Evolutionary conservation across 2,329 filamentous ascomycete species (phyloP).

Genomic region (Talaromyces sp.): DNA sequence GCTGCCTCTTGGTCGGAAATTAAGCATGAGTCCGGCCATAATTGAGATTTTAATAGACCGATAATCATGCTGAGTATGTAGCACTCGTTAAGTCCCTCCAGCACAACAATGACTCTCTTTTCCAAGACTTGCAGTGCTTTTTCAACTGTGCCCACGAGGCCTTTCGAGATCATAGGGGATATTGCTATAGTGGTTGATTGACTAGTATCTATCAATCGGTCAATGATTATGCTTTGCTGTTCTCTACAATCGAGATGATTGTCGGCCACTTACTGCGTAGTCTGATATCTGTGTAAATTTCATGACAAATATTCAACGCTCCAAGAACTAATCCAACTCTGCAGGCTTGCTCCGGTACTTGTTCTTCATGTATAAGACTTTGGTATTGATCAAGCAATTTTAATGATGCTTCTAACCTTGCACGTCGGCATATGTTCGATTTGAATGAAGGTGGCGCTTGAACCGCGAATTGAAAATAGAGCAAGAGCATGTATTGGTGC

Average conservation of each 20-base stretch:
- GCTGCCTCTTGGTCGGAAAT: constrained; percentile 10
- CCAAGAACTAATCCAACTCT: not conserved
- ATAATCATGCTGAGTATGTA: constrained; percentile 12
- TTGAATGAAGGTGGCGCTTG: constrained; percentile 5
- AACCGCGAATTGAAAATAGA: constrained; percentile 7
- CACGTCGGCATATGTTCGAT: constrained; percentile 8
- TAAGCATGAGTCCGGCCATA: constrained; percentile 1
- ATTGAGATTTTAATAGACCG: constrained; percentile 3
- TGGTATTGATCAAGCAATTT: constrained; percentile 6
- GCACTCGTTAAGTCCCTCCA: constrained; percentile 3
- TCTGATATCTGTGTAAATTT: not conserved
- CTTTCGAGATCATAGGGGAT: not conserved
- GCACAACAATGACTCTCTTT: not conserved
- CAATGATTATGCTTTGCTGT: not conserved
- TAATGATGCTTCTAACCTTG: constrained; percentile 3
- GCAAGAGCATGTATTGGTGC: constrained; percentile 7
- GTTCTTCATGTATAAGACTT: constrained; percentile 7
- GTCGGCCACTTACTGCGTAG: not conserved
- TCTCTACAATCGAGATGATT: not conserved
- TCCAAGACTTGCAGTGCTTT: not conserved
- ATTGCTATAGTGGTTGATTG: not conserved
- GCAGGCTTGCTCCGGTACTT: constrained; percentile 10
- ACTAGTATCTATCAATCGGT: not conserved
- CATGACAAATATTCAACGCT: constrained; percentile 7
- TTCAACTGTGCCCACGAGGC: constrained; percentile 2